phyloP scores from a whole-genome alignment of 768 basidiomycete species.

The Wakefieldia striispora region DNA sequence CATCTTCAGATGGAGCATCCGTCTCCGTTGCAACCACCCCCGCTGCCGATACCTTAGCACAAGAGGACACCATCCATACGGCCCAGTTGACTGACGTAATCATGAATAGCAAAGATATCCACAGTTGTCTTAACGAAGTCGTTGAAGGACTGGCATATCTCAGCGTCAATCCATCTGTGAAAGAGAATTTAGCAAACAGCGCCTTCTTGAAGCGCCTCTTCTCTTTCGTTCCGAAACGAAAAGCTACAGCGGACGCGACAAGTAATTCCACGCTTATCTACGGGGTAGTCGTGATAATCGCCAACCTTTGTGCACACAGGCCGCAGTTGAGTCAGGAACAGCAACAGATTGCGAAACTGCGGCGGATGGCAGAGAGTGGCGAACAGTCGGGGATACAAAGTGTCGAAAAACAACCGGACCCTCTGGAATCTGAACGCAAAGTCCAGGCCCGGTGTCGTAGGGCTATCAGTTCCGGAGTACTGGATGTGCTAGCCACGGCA shows the following conservation, averaged over 20 bases:
- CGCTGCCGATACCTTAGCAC: slow-evolving; percentile 3
- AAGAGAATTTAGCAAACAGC: slow-evolving; percentile 59
- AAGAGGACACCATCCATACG: slow-evolving; percentile 46
- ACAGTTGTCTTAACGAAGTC: slow-evolving; percentile 53
- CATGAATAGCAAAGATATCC: slow-evolving; percentile 35
- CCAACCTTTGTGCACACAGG: slow-evolving; percentile 71
- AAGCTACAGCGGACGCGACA: slow-evolving; percentile 29
- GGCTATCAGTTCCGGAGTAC: slow-evolving; percentile 59
- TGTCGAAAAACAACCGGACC: slow-evolving; percentile 28
- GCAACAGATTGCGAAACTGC: slow-evolving; percentile 75
- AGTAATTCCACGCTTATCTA: slow-evolving; percentile 61
- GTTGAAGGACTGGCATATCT: slow-evolving; percentile 88
- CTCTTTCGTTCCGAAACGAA: slow-evolving; percentile 53
- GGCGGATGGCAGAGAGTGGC: slow-evolving; percentile 61
- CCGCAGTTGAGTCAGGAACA: slow-evolving; percentile 78
- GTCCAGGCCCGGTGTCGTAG: slow-evolving; percentile 61
- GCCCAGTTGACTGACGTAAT: slow-evolving; percentile 57
- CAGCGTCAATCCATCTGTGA: slow-evolving; percentile 58
- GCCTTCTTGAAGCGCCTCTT: slow-evolving; percentile 58
- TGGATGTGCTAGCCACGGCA: slow-evolving; percentile 61
- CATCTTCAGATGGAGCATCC: slow-evolving; percentile 39
- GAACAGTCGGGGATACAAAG: slow-evolving; percentile 33
- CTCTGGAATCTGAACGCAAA: slow-evolving; percentile 62
- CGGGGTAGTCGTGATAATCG: slow-evolving; percentile 72
- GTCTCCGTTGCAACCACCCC: slow-evolving; percentile 13